These are phyloP conservation scores for Chalara sp. DNA, from an alignment of 2,329 filamentous ascomycete genomes.

Conservation along the genomic window DNA sequence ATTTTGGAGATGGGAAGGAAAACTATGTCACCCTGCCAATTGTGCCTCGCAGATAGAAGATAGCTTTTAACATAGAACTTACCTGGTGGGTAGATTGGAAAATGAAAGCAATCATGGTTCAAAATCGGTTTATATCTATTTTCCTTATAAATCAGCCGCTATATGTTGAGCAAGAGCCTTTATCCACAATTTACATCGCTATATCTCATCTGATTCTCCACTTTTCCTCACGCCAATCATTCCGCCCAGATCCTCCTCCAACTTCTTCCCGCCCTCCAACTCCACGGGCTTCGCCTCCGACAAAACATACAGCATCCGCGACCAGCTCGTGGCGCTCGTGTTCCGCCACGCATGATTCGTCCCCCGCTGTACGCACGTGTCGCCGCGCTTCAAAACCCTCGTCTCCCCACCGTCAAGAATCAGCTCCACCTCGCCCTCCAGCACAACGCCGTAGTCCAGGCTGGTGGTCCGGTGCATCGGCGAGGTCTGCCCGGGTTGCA, in stretches of 20 bases:
- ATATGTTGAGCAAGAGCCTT: no score
- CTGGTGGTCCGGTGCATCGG: slow-evolving; percentile 37
- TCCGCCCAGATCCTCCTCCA: background rate
- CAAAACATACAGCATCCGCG: slow-evolving; percentile 23
- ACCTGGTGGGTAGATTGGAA: no score
- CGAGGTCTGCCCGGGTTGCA: slow-evolving; percentile 12
- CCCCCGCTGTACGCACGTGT: slow-evolving; percentile 37
- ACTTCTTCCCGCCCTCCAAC: slow-evolving; percentile 4
- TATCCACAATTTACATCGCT: no score
- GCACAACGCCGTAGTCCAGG: slow-evolving; percentile 35
- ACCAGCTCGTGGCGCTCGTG: slow-evolving; percentile 13
- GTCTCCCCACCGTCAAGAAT: slow-evolving; percentile 34
- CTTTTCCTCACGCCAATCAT: background rate
- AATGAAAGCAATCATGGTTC: no score
- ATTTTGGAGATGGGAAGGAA: background rate
- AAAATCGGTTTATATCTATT: no score
- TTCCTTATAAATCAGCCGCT: no score
- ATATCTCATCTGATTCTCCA: background rate
- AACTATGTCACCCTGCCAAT: background rate
- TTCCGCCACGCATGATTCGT: slow-evolving; percentile 37
- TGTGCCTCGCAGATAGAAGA: background rate
- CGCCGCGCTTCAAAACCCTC: slow-evolving; percentile 31
- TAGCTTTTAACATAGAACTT: no score
- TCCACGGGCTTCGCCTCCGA: background rate
- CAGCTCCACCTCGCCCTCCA: slow-evolving; percentile 34